Percentiles rank a stretch among this genome's conserved stretches.
phyloP scores from a whole-genome alignment of 1,284 basidiomycete species.

The Microbotryum violaceum region DNA sequence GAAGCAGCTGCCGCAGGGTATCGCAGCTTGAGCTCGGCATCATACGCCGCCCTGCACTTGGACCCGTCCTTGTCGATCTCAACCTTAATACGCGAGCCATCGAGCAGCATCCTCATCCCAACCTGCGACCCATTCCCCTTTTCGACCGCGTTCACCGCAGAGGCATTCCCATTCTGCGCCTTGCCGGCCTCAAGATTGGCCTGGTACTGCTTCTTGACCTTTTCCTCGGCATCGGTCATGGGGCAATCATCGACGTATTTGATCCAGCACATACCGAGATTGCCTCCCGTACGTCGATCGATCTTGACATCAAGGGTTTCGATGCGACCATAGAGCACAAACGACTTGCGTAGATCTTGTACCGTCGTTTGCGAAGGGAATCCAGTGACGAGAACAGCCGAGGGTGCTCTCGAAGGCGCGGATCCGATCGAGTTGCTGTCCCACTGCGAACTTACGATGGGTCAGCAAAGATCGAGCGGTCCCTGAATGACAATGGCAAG shows the following conservation, averaged over 20 bases:
- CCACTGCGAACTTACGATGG: constrained; percentile 48
- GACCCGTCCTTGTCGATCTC: constrained; percentile 17
- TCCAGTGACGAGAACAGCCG: constrained; percentile 62
- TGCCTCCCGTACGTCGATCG: constrained; percentile 68
- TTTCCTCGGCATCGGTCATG: constrained; percentile 11
- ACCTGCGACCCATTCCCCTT: constrained; percentile 44
- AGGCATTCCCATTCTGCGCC: constrained; percentile 38
- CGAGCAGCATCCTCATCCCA: constrained; percentile 37
- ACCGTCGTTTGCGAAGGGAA: constrained; percentile 65
- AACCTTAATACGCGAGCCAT: constrained; percentile 40
- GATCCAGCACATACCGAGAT: constrained; percentile 74
- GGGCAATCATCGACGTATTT: constrained; percentile 50
- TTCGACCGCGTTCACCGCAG: constrained; percentile 40
- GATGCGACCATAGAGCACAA: constrained; percentile 61
- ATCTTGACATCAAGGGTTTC: constrained; percentile 68
- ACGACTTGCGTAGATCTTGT: constrained; percentile 59
- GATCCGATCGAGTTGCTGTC: constrained; percentile 66
- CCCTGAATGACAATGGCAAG: neutral
- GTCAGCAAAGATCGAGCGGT: neutral
- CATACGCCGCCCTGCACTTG: too few relatives aligned
- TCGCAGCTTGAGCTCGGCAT: neutral
- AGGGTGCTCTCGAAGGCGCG: constrained; percentile 57
- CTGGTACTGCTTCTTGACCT: constrained; percentile 18
- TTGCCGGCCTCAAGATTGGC: constrained; percentile 24
- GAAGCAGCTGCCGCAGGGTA: neutral